These are phyloP conservation scores for Gyrodon lividus DNA, from an alignment of 768 basidiomycete genomes.

Conservation along the genomic window DNA sequence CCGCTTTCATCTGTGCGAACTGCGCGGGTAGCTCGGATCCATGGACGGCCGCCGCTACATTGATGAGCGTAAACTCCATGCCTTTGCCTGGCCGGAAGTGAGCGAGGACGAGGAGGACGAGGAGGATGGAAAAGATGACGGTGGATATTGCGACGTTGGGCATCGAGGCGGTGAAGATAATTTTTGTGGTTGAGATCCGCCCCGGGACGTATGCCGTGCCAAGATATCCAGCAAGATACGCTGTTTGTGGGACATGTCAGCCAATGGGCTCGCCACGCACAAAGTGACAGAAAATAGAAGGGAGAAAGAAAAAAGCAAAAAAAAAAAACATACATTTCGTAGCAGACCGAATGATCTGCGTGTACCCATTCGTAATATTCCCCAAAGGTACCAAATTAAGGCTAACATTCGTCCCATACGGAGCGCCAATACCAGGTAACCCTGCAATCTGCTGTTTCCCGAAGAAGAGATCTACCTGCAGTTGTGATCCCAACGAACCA, in stretches of 20 bases:
- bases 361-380: conserved; percentile 19
- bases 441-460: conserved; percentile 13
- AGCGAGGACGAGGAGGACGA: conserved; percentile 15
- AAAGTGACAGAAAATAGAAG: not conserved
- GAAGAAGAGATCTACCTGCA: conserved; percentile 20
- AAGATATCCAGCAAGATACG: conserved; percentile 22
- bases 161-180: conserved; percentile 27
- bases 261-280: no score
- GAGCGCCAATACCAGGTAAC: conserved; percentile 3
- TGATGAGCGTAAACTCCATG: conserved; percentile 23
- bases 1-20: conserved; percentile 13
- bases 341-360: conserved; percentile 18
- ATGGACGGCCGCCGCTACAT: conserved; percentile 21
- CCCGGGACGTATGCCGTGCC: conserved; percentile 31
- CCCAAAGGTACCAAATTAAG: conserved; percentile 8
- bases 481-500: conserved; percentile 12
- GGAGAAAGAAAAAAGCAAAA: no score
- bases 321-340: conserved; percentile 15
- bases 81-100: conserved; percentile 25
- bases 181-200: conserved; percentile 16
- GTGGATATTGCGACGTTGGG: conserved; percentile 27
- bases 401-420: not conserved
- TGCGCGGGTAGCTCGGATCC: conserved; percentile 25
- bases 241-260: not conserved
- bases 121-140: conserved; percentile 24